These are phyloP conservation scores for Serpula lacrymans DNA, from an alignment of 768 basidiomycete species.

Conservation along the genomic window DNA sequence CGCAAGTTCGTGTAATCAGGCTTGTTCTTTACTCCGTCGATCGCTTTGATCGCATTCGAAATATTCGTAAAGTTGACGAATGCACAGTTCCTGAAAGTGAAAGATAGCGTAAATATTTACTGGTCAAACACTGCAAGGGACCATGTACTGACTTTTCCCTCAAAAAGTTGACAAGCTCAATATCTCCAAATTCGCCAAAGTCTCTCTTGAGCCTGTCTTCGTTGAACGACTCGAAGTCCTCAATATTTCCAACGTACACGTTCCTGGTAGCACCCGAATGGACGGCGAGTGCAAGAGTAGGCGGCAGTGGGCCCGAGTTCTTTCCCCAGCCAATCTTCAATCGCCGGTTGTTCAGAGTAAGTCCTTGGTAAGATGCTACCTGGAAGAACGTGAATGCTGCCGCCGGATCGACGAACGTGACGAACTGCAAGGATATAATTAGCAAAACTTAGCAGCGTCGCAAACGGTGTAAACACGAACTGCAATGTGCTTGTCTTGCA, in stretches of 20 bases:
- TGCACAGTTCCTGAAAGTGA: slow-evolving; percentile 72
- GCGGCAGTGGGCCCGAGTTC: slow-evolving; percentile 83
- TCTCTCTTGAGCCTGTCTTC: slow-evolving; percentile 90
- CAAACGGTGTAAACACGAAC: slow-evolving; percentile 42
- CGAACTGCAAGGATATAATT: slow-evolving; percentile 54
- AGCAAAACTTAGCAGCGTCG: slow-evolving; percentile 11
- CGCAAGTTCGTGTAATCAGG: slow-evolving; percentile 87
- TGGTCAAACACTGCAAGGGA: slow-evolving; percentile 1
- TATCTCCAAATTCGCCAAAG: slow-evolving; percentile 95
- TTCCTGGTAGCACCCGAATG: slow-evolving; percentile 94
- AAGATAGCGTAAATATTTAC: slow-evolving; percentile 1
- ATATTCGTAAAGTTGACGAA: slow-evolving; percentile 97
- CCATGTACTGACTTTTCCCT: slow-evolving; percentile 75
- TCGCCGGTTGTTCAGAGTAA: slow-evolving; percentile 89
- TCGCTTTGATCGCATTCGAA: slow-evolving; percentile 96
- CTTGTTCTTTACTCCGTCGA: slow-evolving; percentile 90
- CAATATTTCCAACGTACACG: slow-evolving; percentile 93
- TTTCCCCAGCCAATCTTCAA: slow-evolving; percentile 99
- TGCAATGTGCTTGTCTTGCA: slow-evolving; percentile 97
- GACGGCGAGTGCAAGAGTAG: slow-evolving; percentile 82
- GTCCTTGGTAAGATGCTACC: slow-evolving; percentile 83
- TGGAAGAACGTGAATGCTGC: slow-evolving; percentile 95
- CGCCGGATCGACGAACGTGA: slow-evolving; percentile 92
- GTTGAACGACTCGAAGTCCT: slow-evolving; percentile 90
- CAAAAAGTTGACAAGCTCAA: slow-evolving; percentile 94